Evolutionary conservation across 2,329 filamentous ascomycete genomes (phyloP), one percentile per base, ranked within the genome.

Genomic region (Pseudogymnoascus sp.): DNA sequence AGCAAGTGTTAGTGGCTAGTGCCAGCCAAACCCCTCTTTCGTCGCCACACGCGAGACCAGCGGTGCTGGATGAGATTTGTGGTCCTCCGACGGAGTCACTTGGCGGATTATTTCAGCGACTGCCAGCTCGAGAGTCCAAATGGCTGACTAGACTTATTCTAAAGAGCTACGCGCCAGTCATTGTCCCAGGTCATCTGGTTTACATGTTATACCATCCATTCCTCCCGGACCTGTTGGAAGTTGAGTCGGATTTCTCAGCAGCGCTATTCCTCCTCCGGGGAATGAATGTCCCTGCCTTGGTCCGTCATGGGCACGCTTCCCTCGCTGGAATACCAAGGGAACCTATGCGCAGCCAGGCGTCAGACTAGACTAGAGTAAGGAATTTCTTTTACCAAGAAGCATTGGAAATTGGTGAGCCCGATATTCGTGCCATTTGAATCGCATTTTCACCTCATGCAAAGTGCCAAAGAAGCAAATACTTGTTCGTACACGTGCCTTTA

Each of bases 61-160:
- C 4, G 39, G 58, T 39, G 3, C 20, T 35, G 47, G 35, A 22
- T 9, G 22, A 37, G 18, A 18, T 57, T 12, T 63, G 7, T 2
- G 8, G n/a, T 50, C 22, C 63, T 36, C 63, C 60, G 35, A 72
- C 77, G 20, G 73, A 75, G 4, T 71, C 79, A 3, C 72, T 93
- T 1, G 77, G 77, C 18, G 70, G 71, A 0, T 70, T 92, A 1
- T 89, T 88, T 67, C 76, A 74, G 30, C 81, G 83, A 6, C 70
- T 91, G 8, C 78, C 78, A 50, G 83, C 89, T 2, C 77, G 78
- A 43, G 89, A 96, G 70, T 88, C 86, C 3, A 96, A 96, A 74
- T 97, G 92, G 92, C 79, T 96, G 9, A 89, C 89, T 0, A 82
- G 92, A 3, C 77, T 97, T 30, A 78, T 96, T 5, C 76, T 96